A percentile compares a stretch with the other conserved stretches of the same genome.
phyloP scores from a whole-genome alignment of 441 rosid genomes.

The Eugenia klotzschiana region DNA sequence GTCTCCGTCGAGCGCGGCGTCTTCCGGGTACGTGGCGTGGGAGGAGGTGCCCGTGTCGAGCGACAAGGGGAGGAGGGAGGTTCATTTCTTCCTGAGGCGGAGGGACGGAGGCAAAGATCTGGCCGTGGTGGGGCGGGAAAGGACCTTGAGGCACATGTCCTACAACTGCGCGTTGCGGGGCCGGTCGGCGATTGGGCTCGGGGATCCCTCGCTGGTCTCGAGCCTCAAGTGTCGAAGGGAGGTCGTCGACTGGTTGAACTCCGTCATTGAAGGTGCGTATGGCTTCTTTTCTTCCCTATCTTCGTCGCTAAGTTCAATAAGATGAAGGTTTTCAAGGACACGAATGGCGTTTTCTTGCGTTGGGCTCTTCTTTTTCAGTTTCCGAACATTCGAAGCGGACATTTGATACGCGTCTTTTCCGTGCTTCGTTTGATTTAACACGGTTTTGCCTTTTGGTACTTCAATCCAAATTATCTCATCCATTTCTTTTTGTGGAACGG shows the following conservation, averaged over 20 bases:
- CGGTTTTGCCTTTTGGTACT: neutral
- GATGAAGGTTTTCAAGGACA: neutral
- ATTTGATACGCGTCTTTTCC: neutral
- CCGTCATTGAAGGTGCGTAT: slow-evolving; percentile 46
- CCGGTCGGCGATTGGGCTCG: slow-evolving; percentile 11
- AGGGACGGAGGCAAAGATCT: slow-evolving; percentile 47
- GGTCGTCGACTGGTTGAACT: slow-evolving; percentile 53
- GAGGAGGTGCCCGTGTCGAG: slow-evolving; percentile 38
- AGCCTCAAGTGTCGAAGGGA: slow-evolving; percentile 34
- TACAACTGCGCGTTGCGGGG: slow-evolving; percentile 28
- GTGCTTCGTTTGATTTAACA: slow-evolving; percentile 1
- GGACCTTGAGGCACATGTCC: slow-evolving; percentile 36
- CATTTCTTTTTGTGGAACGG: neutral
- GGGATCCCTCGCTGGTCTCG: slow-evolving; percentile 10
- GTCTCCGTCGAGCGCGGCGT: slow-evolving; percentile 5
- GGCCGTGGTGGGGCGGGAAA: slow-evolving; percentile 53
- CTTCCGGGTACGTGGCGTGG: slow-evolving; percentile 41
- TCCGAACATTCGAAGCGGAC: neutral
- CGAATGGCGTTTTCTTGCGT: neutral
- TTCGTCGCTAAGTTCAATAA: neutral
- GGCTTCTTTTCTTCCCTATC: neutral
- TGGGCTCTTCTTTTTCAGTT: neutral
- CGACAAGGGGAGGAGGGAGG: slow-evolving; percentile 40
- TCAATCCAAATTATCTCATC: neutral
- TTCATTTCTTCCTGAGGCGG: slow-evolving; percentile 50